Evolutionary conservation across 176 grass and related monocot genomes (phyloP).

Genomic region (Phoenix dactylifera): DNA sequence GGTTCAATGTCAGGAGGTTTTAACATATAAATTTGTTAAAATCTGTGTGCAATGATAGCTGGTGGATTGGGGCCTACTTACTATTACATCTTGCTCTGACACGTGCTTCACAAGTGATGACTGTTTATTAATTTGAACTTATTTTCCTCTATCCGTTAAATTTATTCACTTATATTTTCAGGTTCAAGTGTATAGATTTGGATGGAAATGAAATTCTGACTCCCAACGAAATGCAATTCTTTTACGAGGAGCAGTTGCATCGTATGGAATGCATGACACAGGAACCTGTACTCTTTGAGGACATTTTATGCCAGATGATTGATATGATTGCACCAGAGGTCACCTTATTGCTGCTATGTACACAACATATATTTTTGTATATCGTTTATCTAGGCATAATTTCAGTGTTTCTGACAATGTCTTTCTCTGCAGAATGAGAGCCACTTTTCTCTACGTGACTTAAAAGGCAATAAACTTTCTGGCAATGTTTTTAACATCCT

Average conservation of each 20-base stretch:
- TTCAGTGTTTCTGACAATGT: slow-evolving; percentile 10
- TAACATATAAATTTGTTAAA: too few relatives aligned
- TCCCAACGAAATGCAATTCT: slow-evolving; percentile 97
- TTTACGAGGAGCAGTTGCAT: slow-evolving; percentile 98
- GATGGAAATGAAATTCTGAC: slow-evolving; percentile 96
- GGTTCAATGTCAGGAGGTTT: too few relatives aligned
- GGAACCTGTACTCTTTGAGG: slow-evolving; percentile 97
- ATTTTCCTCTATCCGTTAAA: slow-evolving; percentile 13
- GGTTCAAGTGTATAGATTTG: slow-evolving; percentile 99
- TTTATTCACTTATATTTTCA: slow-evolving; percentile 25
- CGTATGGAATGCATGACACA: slow-evolving; percentile 99
- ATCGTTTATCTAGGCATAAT: not conserved
- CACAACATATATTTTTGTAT: slow-evolving; percentile 1
- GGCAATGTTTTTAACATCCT: slow-evolving; percentile 99
- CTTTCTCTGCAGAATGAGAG: slow-evolving; percentile 59
- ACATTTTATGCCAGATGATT: slow-evolving; percentile 99
- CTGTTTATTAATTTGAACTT: not conserved
- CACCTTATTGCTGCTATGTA: slow-evolving; percentile 7
- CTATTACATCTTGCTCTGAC: too few relatives aligned
- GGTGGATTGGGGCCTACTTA: too few relatives aligned
- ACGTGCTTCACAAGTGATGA: too few relatives aligned
- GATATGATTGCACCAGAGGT: slow-evolving; percentile 99
- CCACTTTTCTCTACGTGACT: slow-evolving; percentile 71
- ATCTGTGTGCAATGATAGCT: too few relatives aligned
- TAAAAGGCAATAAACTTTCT: slow-evolving; percentile 88